Percentiles rank a stretch among this genome's conserved stretches.
Evolutionary conservation across 768 basidiomycete genomes (phyloP).

Genomic region (Sporobolomyces roseus): DNA sequence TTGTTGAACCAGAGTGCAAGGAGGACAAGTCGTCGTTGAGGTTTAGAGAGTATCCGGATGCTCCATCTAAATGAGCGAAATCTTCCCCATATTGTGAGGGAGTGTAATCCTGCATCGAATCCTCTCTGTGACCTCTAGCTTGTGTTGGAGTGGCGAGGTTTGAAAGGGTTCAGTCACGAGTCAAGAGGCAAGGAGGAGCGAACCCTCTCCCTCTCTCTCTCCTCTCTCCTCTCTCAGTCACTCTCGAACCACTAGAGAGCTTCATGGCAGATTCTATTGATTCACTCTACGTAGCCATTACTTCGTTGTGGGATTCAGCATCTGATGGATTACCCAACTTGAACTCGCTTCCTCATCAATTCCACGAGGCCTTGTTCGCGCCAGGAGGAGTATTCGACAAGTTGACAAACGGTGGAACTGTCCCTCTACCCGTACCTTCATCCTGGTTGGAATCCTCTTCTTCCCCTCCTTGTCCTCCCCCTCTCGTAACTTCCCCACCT

Average conservation of each 20-base stretch:
- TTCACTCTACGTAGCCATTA: too few relatives aligned
- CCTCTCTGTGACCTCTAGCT: not conserved
- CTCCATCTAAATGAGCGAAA: constrained; percentile 51
- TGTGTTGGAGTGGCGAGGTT: too few relatives aligned
- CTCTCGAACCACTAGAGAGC: too few relatives aligned
- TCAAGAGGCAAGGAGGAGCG: not conserved
- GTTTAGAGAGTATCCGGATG: constrained; percentile 42
- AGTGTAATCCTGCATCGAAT: constrained; percentile 11
- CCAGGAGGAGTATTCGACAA: constrained; percentile 22
- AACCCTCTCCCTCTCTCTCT: not conserved
- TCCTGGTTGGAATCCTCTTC: constrained; percentile 19
- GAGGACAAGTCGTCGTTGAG: constrained; percentile 34
- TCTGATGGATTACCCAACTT: constrained; percentile 7
- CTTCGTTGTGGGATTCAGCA: constrained; percentile 23
- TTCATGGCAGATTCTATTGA: too few relatives aligned
- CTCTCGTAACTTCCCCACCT: not conserved
- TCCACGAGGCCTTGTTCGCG: not conserved
- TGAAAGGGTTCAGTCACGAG: too few relatives aligned
- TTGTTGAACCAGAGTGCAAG: constrained; percentile 11
- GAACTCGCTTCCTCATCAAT: constrained; percentile 13
- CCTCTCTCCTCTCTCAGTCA: not conserved
- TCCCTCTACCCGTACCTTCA: constrained; percentile 13
- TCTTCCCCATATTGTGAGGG: constrained; percentile 16
- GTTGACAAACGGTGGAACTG: constrained; percentile 24
- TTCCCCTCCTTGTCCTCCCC: constrained; percentile 12